A percentile compares a stretch with the other conserved stretches of the same genome.
Conservation (phyloP, 441 rosid genomes). For the Jatropha podagrica region DNA sequence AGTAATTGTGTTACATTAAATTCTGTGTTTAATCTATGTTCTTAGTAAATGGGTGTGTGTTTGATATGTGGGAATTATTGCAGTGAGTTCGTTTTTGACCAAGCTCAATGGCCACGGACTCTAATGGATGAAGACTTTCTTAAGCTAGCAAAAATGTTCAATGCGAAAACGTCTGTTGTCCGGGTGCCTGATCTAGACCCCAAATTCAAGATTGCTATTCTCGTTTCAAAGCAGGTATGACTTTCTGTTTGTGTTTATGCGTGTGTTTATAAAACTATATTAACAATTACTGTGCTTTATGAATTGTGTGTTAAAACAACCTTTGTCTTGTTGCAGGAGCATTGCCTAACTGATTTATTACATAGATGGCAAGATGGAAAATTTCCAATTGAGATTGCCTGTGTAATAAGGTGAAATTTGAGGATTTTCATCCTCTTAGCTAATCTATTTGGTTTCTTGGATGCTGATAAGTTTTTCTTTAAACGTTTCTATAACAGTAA, state of each 20-base stretch:
- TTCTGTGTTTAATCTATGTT: slow-evolving; percentile 3
- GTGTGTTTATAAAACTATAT: background rate
- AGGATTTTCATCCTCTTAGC: background rate
- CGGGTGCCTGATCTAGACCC: slow-evolving; percentile 84
- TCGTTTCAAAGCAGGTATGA: slow-evolving; percentile 75
- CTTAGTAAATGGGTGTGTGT: slow-evolving; percentile 4
- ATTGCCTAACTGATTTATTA: slow-evolving; percentile 85
- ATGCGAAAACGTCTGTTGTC: slow-evolving; percentile 65
- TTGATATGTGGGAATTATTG: slow-evolving; percentile 23
- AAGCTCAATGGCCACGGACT: slow-evolving; percentile 71
- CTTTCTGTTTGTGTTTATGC: slow-evolving; percentile 4
- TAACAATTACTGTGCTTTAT: background rate
- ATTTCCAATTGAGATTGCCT: slow-evolving; percentile 80
- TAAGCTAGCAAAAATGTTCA: slow-evolving; percentile 49
- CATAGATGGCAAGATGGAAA: slow-evolving; percentile 90
- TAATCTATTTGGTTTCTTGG: slow-evolving; percentile 11
- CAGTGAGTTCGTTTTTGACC: slow-evolving; percentile 91
- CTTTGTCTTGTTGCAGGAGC: slow-evolving; percentile 53
- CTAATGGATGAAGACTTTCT: slow-evolving; percentile 76
- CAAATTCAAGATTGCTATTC: slow-evolving; percentile 77
- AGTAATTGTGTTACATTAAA: background rate
- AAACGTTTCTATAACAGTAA: slow-evolving; percentile 50
- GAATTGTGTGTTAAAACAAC: slow-evolving; percentile 9
- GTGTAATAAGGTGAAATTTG: slow-evolving; percentile 75
- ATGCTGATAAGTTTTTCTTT: slow-evolving; percentile 19